A percentile compares a stretch with the other conserved stretches of the same genome.
Conservation (phyloP, 2,329 filamentous ascomycete genomes). For the Elsinoe australis region DNA sequence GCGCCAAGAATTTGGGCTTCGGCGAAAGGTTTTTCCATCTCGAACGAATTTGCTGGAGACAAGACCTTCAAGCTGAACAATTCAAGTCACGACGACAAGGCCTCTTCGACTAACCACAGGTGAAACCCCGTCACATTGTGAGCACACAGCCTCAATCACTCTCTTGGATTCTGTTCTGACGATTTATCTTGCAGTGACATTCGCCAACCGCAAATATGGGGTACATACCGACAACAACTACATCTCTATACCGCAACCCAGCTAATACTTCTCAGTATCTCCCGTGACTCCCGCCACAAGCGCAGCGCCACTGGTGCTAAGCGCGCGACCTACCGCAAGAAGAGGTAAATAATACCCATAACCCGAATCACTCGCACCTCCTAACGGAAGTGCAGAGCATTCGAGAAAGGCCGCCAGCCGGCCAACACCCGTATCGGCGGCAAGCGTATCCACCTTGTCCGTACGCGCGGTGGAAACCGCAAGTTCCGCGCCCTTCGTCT, state of each 20-base stretch:
- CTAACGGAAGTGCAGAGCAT: slow-evolving; percentile 76
- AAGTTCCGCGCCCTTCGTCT: slow-evolving; percentile 99
- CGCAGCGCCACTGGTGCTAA: slow-evolving; percentile 98
- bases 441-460: slow-evolving; percentile 95
- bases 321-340: slow-evolving; percentile 52
- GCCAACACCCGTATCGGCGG: slow-evolving; percentile 98
- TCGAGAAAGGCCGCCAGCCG: slow-evolving; percentile 99
- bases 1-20: neutral
- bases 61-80: neutral
- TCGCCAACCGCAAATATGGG: slow-evolving; percentile 47
- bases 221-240: slow-evolving; percentile 33
- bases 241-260: slow-evolving; percentile 16
- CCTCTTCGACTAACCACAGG: neutral
- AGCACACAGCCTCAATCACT: neutral
- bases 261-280: slow-evolving; percentile 64
- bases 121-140: neutral
- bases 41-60: neutral
- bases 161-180: neutral
- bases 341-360: slow-evolving; percentile 47
- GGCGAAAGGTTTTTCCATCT: neutral
- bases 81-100: neutral
- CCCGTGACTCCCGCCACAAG: slow-evolving; percentile 99
- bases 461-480: slow-evolving; percentile 96
- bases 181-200: slow-evolving; percentile 28
- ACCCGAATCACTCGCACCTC: slow-evolving; percentile 52